Percentiles rank a stretch among this genome's conserved stretches.
Conservation (phyloP, 1,284 basidiomycete species). For the Cryptococcus sp. region DNA sequence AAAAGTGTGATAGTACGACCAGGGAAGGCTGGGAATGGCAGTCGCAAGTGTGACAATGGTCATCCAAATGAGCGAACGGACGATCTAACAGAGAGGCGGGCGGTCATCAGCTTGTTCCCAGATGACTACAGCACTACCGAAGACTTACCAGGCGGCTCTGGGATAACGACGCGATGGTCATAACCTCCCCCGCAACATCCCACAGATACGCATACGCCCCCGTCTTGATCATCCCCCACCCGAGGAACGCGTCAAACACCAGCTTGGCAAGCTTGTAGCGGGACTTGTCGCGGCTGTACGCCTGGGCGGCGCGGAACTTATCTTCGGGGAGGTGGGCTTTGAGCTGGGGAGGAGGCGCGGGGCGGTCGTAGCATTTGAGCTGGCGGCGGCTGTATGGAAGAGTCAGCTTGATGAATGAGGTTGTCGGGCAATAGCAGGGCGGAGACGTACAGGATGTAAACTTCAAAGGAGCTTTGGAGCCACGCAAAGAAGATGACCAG, state of each 20-base stretch:
- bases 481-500: constrained; percentile 28
- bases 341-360: constrained; percentile 71
- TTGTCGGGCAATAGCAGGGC: neutral
- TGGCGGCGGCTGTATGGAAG: constrained; percentile 57
- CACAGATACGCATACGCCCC: constrained; percentile 80
- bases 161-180: constrained; percentile 55
- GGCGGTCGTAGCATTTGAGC: constrained; percentile 75
- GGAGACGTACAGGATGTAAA: constrained; percentile 29
- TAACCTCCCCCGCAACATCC: constrained; percentile 44
- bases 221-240: constrained; percentile 67
- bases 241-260: constrained; percentile 67
- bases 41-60: constrained; percentile 66
- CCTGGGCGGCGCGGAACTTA: constrained; percentile 82
- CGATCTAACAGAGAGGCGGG: constrained; percentile 57
- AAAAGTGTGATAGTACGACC: constrained; percentile 82
- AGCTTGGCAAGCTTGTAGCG: constrained; percentile 71
- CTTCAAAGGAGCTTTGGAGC: constrained; percentile 38
- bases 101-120: neutral
- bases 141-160: constrained; percentile 35
- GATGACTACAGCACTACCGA: neutral
- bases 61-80: constrained; percentile 77
- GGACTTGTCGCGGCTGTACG: constrained; percentile 90
- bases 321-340: constrained; percentile 67
- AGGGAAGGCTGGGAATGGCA: constrained; percentile 65
- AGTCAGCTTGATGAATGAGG: neutral